A percentile compares a stretch with the other conserved stretches of the same genome.
Conservation (phyloP, 2,329 filamentous ascomycete species). For the Cordyceps cicadae region DNA sequence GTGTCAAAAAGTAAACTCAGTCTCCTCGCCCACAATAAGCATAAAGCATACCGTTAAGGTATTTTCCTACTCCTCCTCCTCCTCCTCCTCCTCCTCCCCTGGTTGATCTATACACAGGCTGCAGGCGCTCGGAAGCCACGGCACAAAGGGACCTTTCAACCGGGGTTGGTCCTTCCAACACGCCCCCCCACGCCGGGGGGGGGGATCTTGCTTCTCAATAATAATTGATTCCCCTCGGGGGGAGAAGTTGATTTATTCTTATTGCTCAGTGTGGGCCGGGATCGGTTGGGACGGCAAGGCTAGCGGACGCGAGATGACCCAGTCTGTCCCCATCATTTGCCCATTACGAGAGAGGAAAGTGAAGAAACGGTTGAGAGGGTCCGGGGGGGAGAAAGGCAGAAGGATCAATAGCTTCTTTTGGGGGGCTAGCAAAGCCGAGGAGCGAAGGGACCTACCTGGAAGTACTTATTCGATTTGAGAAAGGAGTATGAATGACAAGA, state of each 20-base stretch:
- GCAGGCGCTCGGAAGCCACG: slow-evolving; percentile 4
- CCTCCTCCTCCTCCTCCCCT: background rate
- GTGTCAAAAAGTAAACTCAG: background rate
- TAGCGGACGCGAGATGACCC: slow-evolving; percentile 8
- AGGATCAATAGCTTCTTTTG: background rate
- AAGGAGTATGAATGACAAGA: background rate
- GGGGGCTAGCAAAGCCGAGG: background rate
- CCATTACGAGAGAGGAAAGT: background rate
- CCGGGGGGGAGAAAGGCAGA: background rate
- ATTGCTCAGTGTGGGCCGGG: slow-evolving; percentile 2
- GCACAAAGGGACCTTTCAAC: background rate
- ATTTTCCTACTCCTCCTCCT: background rate
- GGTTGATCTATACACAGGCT: background rate
- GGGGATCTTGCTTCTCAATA: background rate
- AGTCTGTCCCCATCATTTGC: background rate
- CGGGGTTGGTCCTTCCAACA: background rate
- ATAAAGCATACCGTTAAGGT: slow-evolving; percentile 9
- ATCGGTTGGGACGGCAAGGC: slow-evolving; percentile 11
- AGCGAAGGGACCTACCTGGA: background rate
- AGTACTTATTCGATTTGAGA: background rate
- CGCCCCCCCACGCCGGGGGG: too few species aligned
- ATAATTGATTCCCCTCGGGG: background rate
- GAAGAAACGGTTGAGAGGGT: background rate
- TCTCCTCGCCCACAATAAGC: slow-evolving; percentile 7
- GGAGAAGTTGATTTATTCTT: background rate